phyloP scores from a whole-genome alignment of 2,329 filamentous ascomycete genomes.

The Pyrenophora tritici-repentis region DNA sequence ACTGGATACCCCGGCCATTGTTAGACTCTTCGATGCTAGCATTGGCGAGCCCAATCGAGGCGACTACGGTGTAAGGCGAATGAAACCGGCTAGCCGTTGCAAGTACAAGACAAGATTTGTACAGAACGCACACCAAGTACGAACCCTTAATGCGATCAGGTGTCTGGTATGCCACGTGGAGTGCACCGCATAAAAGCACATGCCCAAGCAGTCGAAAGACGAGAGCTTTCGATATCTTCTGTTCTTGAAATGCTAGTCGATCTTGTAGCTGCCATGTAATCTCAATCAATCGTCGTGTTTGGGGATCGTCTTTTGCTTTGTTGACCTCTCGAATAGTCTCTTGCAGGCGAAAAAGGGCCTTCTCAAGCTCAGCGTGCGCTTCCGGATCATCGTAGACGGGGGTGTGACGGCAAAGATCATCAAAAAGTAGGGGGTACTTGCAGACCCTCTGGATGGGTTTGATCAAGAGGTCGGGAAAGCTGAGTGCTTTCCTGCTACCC shows the following conservation, averaged over 20 bases:
- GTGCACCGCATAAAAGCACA: slow-evolving; percentile 77
- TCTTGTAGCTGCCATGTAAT: slow-evolving; percentile 87
- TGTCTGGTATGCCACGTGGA: slow-evolving; percentile 83
- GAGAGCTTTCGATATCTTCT: slow-evolving; percentile 47
- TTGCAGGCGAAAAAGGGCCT: slow-evolving; percentile 71
- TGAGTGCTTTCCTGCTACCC: slow-evolving; percentile 74
- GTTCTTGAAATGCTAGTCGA: slow-evolving; percentile 73
- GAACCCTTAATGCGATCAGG: slow-evolving; percentile 70
- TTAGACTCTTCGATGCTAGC: slow-evolving; percentile 72
- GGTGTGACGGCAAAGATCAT: slow-evolving; percentile 80
- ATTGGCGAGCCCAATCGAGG: slow-evolving; percentile 71
- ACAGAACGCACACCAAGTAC: slow-evolving; percentile 87
- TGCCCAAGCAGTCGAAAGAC: slow-evolving; percentile 81
- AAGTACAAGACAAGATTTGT: slow-evolving; percentile 77
- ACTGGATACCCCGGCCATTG: slow-evolving; percentile 81
- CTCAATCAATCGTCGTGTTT: slow-evolving; percentile 71
- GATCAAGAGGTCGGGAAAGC: slow-evolving; percentile 83
- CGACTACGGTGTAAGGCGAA: slow-evolving; percentile 72
- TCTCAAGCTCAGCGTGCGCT: slow-evolving; percentile 79
- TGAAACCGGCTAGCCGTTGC: slow-evolving; percentile 69
- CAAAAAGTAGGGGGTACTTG: slow-evolving; percentile 86
- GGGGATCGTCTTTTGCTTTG: slow-evolving; percentile 75
- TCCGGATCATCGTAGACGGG: slow-evolving; percentile 83
- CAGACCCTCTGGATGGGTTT: slow-evolving; percentile 96
- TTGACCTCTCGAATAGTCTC: slow-evolving; percentile 82